These are phyloP conservation scores for Penicillium paradoxum DNA, from an alignment of 495 filamentous ascomycete species.

Conservation along the genomic window DNA sequence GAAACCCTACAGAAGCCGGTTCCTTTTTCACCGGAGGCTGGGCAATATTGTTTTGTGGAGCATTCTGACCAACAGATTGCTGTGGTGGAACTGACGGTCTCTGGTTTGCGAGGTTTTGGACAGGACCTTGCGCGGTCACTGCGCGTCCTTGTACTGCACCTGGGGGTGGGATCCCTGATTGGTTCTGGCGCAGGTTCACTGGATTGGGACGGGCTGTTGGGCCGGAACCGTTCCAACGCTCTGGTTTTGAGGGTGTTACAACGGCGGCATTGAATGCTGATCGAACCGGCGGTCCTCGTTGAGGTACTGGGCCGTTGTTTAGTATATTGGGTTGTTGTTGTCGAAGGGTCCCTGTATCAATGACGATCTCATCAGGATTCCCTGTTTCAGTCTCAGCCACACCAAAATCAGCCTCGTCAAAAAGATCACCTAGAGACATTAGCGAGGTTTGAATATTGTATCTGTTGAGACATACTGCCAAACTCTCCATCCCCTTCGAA, in stretches of 20 bases:
- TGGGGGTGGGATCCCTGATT: slow-evolving; percentile 11
- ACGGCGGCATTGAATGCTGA: slow-evolving; percentile 22
- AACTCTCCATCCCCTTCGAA: slow-evolving; percentile 53
- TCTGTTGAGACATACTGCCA: slow-evolving; percentile 49
- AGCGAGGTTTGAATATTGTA: slow-evolving; percentile 5
- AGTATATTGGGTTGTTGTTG: slow-evolving; percentile 28
- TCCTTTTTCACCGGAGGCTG: slow-evolving; percentile 29
- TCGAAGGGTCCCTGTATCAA: slow-evolving; percentile 27
- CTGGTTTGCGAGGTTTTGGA: slow-evolving; percentile 22
- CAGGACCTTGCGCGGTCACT: slow-evolving; percentile 12
- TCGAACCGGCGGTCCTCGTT: slow-evolving; percentile 18
- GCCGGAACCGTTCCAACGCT: slow-evolving; percentile 28
- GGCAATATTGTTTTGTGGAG: slow-evolving; percentile 9
- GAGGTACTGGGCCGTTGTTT: slow-evolving; percentile 21
- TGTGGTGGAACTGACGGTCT: slow-evolving; percentile 21
- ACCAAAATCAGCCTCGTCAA: slow-evolving; percentile 71
- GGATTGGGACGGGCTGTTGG: slow-evolving; percentile 23
- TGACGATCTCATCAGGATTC: slow-evolving; percentile 58
- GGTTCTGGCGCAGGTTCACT: slow-evolving; percentile 21
- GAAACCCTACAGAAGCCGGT: neutral
- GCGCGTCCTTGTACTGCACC: slow-evolving; percentile 17
- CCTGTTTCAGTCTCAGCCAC: slow-evolving; percentile 48
- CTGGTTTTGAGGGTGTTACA: slow-evolving; percentile 43
- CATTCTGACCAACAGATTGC: slow-evolving; percentile 8
- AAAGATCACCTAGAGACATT: slow-evolving; percentile 48